Percentiles rank a stretch among this genome's conserved stretches.
These are phyloP conservation scores for Avena eriantha DNA, from an alignment of 176 grass and related monocot genomes.

Conservation along the genomic window DNA sequence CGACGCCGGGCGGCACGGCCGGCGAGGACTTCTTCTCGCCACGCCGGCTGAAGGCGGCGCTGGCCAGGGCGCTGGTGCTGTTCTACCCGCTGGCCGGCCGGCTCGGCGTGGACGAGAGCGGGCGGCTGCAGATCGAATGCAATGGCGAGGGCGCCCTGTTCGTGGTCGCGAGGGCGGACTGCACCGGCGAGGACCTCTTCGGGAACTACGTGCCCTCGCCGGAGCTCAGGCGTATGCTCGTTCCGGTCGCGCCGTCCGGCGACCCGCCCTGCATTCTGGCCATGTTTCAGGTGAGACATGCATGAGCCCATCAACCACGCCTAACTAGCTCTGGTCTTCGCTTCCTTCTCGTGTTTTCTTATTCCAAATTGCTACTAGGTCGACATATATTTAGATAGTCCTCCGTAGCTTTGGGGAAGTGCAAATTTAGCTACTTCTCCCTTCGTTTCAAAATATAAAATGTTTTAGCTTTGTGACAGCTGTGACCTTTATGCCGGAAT, in stretches of 20 bases:
- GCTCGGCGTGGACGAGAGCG: background rate
- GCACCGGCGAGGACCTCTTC: slow-evolving; percentile 14
- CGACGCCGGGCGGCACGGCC: background rate
- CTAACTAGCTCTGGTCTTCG: background rate
- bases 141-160: slow-evolving; percentile 56
- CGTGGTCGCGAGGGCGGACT: slow-evolving; percentile 36
- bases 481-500: too few species aligned
- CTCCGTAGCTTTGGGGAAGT: too few species aligned
- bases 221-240: slow-evolving; percentile 36
- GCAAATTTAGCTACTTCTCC: too few species aligned
- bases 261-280: slow-evolving; percentile 13
- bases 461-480: too few species aligned
- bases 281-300: slow-evolving; percentile 28
- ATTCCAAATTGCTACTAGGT: too few species aligned
- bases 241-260: slow-evolving; percentile 27
- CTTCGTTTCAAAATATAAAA: too few species aligned
- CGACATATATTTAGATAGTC: too few species aligned
- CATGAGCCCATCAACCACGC: background rate
- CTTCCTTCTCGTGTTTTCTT: background rate
- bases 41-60: slow-evolving; percentile 33
- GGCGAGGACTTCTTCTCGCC: slow-evolving; percentile 18
- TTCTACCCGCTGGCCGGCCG: slow-evolving; percentile 60
- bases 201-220: slow-evolving; percentile 25
- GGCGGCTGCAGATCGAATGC: slow-evolving; percentile 49
- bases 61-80: slow-evolving; percentile 41